Conservation (phyloP, 352 stramenopile genomes). For the Phytopythium oedochilum region DNA sequence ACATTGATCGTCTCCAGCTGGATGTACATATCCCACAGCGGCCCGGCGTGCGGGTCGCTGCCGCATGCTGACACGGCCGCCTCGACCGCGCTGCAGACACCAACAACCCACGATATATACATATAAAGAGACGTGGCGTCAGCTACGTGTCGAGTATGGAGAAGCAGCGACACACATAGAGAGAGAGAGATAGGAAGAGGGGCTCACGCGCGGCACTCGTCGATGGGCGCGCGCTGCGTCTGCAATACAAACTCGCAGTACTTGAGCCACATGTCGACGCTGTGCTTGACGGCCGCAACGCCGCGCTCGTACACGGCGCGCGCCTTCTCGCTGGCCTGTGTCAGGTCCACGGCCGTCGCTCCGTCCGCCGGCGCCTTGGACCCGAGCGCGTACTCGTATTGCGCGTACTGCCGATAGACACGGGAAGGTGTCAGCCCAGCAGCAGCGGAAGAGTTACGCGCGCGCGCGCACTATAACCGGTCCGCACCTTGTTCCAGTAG, state of each 20-base stretch:
- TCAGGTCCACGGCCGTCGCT: slow-evolving; percentile 26
- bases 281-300: slow-evolving; percentile 53
- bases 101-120: background rate
- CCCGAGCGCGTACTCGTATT: slow-evolving; percentile 50
- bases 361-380: slow-evolving; percentile 37
- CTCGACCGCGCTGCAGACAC: slow-evolving; percentile 36
- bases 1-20: slow-evolving; percentile 76
- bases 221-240: slow-evolving; percentile 45
- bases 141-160: slow-evolving; percentile 5
- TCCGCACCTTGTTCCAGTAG: slow-evolving; percentile 82
- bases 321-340: slow-evolving; percentile 41
- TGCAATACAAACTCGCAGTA: slow-evolving; percentile 78
- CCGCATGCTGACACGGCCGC: slow-evolving; percentile 50
- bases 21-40: slow-evolving; percentile 78
- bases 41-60: slow-evolving; percentile 56
- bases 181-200: background rate
- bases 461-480: too few relatives aligned
- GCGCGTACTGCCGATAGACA: slow-evolving; percentile 43
- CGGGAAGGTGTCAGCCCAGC: too few relatives aligned
- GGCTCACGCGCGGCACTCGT: slow-evolving; percentile 55
- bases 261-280: slow-evolving; percentile 84
- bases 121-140: too few relatives aligned
- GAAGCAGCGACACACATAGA: too few relatives aligned
- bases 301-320: slow-evolving; percentile 65
- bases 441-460: background rate